A percentile compares a stretch with the other conserved stretches of the same genome.
Conservation (phyloP, 768 basidiomycete species). For the Russula emetica region DNA sequence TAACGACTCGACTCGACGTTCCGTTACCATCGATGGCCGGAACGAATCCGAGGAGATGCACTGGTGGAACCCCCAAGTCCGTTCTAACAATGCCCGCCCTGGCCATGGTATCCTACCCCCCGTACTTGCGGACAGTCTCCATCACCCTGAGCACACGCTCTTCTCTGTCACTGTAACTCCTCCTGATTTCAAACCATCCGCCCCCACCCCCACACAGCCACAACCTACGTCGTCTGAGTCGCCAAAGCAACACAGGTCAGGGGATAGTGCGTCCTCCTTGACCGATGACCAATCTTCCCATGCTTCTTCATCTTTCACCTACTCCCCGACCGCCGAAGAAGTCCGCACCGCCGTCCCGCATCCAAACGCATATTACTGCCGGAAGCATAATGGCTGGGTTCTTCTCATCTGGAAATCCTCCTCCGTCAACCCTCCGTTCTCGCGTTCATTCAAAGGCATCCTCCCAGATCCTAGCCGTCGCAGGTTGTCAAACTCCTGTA, state of each 20-base stretch:
- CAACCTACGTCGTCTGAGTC: constrained; percentile 20
- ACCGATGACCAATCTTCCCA: constrained; percentile 27
- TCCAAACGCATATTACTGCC: constrained; percentile 78
- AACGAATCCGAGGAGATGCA: constrained; percentile 53
- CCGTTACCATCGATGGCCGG: constrained; percentile 56
- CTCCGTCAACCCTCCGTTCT: constrained; percentile 55
- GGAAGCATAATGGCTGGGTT: constrained; percentile 79
- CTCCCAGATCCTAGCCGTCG: constrained; percentile 54
- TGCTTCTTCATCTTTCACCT: constrained; percentile 29
- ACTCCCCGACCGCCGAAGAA: constrained; percentile 55
- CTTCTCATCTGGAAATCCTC: constrained; percentile 68
- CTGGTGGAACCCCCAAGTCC: constrained; percentile 63
- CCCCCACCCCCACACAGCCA: constrained; percentile 31
- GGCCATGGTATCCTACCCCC: constrained; percentile 70
- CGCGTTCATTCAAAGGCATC: constrained; percentile 46
- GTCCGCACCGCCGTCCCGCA: constrained; percentile 70
- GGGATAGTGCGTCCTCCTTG: constrained; percentile 10
- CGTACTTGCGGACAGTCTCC: constrained; percentile 61
- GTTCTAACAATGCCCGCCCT: constrained; percentile 49
- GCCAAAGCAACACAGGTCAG: constrained; percentile 8
- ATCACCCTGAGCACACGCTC: constrained; percentile 68
- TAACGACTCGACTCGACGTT: constrained; percentile 30
- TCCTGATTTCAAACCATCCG: constrained; percentile 34
- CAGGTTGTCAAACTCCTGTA: constrained; percentile 49
- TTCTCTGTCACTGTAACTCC: constrained; percentile 51